phyloP scores from a whole-genome alignment of 495 filamentous ascomycete genomes.

The Penicillium samsonianum region DNA sequence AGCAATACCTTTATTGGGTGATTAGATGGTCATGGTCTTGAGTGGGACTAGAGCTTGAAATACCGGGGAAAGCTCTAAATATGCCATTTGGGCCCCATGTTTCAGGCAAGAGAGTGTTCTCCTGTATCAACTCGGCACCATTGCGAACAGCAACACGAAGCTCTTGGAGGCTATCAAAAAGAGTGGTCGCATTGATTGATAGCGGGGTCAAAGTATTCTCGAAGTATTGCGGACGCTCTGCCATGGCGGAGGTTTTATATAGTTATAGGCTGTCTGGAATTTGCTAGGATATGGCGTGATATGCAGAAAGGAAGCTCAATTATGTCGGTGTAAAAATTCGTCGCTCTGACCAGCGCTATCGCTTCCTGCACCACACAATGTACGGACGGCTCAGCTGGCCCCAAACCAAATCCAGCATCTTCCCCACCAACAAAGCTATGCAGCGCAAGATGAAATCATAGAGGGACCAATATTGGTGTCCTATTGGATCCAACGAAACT shows the following conservation, averaged over 20 bases:
- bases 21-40: neutral
- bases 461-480: slow-evolving; percentile 16
- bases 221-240: slow-evolving; percentile 33
- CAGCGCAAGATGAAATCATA: neutral
- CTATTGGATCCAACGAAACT: slow-evolving; percentile 14
- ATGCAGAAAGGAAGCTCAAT: neutral
- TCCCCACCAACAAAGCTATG: slow-evolving; percentile 4
- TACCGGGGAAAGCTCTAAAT: slow-evolving; percentile 37
- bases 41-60: neutral
- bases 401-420: neutral
- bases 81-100: slow-evolving; percentile 32
- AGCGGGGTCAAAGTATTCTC: slow-evolving; percentile 24
- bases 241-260: slow-evolving; percentile 17
- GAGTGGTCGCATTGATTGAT: slow-evolving; percentile 18
- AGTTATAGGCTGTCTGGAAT: neutral
- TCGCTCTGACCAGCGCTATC: slow-evolving; percentile 1
- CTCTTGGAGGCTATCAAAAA: slow-evolving; percentile 25
- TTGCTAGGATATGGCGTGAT: slow-evolving; percentile 17
- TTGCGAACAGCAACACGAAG: slow-evolving; percentile 32
- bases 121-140: slow-evolving; percentile 31
- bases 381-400: neutral
- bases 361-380: neutral
- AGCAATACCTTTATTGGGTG: slow-evolving; percentile 31
- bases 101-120: slow-evolving; percentile 25
- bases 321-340: neutral